Evolutionary conservation across 2,329 filamentous ascomycete genomes (phyloP).

Genomic region (Xylaria sp.): DNA sequence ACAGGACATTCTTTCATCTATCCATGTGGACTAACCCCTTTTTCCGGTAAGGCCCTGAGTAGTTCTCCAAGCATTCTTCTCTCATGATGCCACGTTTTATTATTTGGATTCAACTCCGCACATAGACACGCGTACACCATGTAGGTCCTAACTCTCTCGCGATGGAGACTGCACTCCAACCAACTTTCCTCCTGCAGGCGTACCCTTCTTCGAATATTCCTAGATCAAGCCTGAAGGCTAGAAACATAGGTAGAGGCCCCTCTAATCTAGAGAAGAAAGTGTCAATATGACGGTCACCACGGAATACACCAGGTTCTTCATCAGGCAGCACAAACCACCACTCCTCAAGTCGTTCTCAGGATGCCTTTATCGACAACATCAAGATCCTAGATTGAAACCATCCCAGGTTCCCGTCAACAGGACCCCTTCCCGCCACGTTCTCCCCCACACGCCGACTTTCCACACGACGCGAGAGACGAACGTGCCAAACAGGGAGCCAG

Average conservation of each 20-base stretch:
- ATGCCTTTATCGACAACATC: neutral
- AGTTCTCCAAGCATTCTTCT: neutral
- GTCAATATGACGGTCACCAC: neutral
- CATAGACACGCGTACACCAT: slow-evolving; percentile 1
- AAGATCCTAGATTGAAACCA: neutral
- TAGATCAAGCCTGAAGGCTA: too few species aligned
- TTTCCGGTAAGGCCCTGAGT: too few species aligned
- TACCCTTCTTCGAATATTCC: neutral
- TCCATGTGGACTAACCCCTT: too few species aligned
- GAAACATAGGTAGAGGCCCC: neutral
- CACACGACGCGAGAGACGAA: too few species aligned
- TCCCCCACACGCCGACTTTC: too few species aligned
- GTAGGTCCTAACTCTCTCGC: neutral
- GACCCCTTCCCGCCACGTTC: neutral
- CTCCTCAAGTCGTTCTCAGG: neutral
- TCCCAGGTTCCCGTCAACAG: neutral
- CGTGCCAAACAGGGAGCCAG: too few species aligned
- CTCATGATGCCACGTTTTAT: too few species aligned
- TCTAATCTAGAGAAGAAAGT: neutral
- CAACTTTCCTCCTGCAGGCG: neutral
- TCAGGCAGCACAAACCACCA: neutral
- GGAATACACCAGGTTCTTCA: neutral
- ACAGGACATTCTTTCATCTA: neutral
- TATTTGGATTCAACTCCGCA: neutral
- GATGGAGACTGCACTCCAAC: neutral